These are phyloP conservation scores for Pezicula radicicola DNA, from an alignment of 2,329 filamentous ascomycete species.

Conservation along the genomic window DNA sequence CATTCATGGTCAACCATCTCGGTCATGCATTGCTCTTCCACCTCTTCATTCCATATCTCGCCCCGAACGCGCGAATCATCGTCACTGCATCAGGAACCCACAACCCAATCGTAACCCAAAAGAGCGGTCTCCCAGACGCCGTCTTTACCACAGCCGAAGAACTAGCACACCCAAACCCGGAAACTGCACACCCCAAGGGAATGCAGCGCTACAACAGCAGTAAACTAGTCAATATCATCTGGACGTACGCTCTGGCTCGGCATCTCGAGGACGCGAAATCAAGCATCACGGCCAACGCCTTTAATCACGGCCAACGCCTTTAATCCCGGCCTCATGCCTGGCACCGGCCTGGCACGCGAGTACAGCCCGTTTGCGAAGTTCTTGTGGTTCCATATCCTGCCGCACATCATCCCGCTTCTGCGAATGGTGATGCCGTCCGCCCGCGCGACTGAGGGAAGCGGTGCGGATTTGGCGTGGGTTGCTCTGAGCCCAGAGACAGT, in stretches of 20 bases:
- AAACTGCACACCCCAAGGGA: conserved; percentile 27
- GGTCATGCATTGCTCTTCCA: conserved; percentile 48
- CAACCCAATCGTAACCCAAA: conserved; percentile 42
- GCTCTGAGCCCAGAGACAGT: conserved; percentile 31
- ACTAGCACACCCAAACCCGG: conserved; percentile 36
- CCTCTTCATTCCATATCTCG: conserved; percentile 38
- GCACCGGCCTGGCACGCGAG: conserved; percentile 39
- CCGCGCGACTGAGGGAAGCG: conserved; percentile 37
- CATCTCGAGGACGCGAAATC: too few species aligned
- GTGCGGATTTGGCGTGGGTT: conserved; percentile 36
- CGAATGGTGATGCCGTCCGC: conserved; percentile 33
- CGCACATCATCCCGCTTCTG: conserved; percentile 33
- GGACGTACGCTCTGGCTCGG: conserved; percentile 40
- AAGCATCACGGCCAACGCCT: conserved; percentile 14
- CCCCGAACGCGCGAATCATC: conserved; percentile 38
- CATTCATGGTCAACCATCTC: conserved; percentile 47
- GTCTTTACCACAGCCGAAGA: conserved; percentile 41
- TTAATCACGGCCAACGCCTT: conserved; percentile 38
- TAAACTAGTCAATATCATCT: conserved; percentile 47
- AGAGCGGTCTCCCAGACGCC: conserved; percentile 38
- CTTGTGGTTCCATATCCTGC: conserved; percentile 33
- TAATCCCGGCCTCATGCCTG: conserved; percentile 47
- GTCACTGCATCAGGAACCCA: conserved; percentile 43
- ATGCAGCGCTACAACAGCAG: conserved; percentile 38
- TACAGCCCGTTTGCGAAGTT: conserved; percentile 24